Percentiles rank a stretch among this genome's conserved stretches.
These are phyloP conservation scores for Spinacia oleracea DNA, from an alignment of 179 eudicot genomes.

Conservation along the genomic window DNA sequence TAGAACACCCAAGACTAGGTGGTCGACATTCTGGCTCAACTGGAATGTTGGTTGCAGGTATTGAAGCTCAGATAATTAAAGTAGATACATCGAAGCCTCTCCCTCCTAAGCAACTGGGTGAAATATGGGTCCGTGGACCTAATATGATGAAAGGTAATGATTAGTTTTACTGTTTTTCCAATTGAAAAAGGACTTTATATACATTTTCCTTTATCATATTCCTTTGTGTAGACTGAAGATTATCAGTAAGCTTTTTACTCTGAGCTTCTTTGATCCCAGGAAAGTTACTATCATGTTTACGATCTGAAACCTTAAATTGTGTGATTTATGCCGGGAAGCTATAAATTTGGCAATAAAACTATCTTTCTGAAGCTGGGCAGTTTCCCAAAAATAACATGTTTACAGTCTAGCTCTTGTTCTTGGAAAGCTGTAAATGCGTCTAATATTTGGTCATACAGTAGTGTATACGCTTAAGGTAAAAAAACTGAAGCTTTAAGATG, in stretches of 20 bases:
- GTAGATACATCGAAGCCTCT: conserved; percentile 51
- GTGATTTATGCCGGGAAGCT: not conserved
- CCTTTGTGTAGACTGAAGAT: not conserved
- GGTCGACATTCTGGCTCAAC: conserved; percentile 60
- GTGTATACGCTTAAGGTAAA: not conserved
- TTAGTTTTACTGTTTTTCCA: not conserved
- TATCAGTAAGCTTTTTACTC: not conserved
- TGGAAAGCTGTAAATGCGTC: not conserved
- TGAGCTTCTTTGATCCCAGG: not conserved
- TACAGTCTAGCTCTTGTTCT: not conserved
- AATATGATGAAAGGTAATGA: conserved; percentile 56
- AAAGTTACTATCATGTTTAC: not conserved
- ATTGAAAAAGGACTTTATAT: not conserved
- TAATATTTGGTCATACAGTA: not conserved
- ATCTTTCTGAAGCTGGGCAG: not conserved
- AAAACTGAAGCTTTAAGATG: not conserved
- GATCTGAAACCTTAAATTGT: not conserved
- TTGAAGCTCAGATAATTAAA: conserved; percentile 52
- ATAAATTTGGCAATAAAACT: not conserved
- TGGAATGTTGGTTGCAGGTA: conserved; percentile 50
- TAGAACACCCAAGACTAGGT: conserved; percentile 45
- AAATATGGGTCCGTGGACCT: conserved; percentile 65
- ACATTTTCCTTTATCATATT: not conserved
- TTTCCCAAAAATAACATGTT: not conserved
- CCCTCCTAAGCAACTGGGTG: conserved; percentile 57